Evolutionary conservation across 2,329 filamentous ascomycete genomes (phyloP), one percentile per base, ranked within the genome.

Genomic region (Ceratocystiopsis sp.): DNA sequence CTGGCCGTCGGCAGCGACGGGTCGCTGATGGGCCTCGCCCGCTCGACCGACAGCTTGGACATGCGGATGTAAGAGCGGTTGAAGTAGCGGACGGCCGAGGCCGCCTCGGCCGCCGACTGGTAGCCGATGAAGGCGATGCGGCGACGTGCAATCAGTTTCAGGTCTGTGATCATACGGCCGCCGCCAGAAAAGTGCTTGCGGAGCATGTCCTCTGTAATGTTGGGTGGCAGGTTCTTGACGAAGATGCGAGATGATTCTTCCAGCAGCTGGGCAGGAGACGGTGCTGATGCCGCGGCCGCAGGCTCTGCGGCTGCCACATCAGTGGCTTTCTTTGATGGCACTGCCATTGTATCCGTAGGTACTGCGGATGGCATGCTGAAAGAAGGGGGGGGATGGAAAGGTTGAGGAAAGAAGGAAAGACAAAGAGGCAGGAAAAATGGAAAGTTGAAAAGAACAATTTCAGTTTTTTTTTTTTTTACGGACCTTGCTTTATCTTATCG

Each of bases 71-170:
- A 98, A 49, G 87, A 80, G 59, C 76, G 84, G 68, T 98, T 87
- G 69, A 95, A 95, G 66, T 94, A 93, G 61, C 84, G 87, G 58
- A 93, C 82, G 38, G 91, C 89, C 56, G 78, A 75, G 45, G 74
- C 68, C 45, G 91, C 91, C 57, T 84, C 80, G 48, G 89, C 76
- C 14, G 81, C 67, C 42, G 75, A 83, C 63, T 84, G 87, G 69
- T 89, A 96, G 49, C 91, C 91, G 47, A 98, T 77, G 69, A 94
- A 98, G 53, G 87, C 91, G 61, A 98, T 95, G 52, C 87, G 76
- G 54, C 91, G 77, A 55, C 86, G 78, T 7, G 84, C 75, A 57
- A 96, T 84, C 57, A 95, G 74, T 70, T 93, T 93, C 54, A 86
- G 75, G 64, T 98, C 91, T 42, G 89, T 96, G 57, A 95, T 75